Base-by-base conservation (phyloP, 2,329 filamentous ascomycete genomes). In the Venturia carpophila region DNA sequence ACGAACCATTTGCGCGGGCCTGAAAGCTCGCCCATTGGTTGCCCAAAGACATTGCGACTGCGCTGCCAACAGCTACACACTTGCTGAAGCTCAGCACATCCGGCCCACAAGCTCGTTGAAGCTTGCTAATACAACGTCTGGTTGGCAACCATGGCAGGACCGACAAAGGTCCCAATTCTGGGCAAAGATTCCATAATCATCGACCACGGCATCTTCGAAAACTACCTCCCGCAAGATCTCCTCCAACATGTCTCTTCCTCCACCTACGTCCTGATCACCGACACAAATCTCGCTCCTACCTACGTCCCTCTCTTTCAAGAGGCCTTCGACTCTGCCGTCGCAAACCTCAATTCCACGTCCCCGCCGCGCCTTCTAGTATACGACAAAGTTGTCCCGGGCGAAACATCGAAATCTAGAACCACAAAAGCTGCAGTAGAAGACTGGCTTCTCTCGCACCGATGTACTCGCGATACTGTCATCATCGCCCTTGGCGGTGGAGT, bases 341-440 rank as follows among this genome's bases (percentile, higher is more conserved):
- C 80, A 58, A 78, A 73, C 67, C 71, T 81, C 62, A 73, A 73
- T 10, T 70, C 76, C 41, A 67, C 78, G 65, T 83, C 86, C 10
- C 47, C 47, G 10, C 47, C 47, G 9, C 87, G 92, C 52, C 84
- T 99, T 37, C 84, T 99, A 68, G 89, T 89, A 60, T 94, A 96
- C 68, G 91, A 95, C 76, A 83, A 86, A 70, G 92, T 96, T 67
- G 87, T 92, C 1, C 94, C 94, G 0, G 94, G 94, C 67, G 94
- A 99, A 79, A 90, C 87, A 67, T 96, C 92, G 64, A 99, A 99
- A 78, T 91, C 90, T 69, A 86, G 94, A 68, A 88, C 92, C 75
- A 97, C 92, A 63, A 97, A 97, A 78, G 92, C 89, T 58, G 89
- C 93, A 71, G 92, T 99, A 64, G 94, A 99, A 76, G 94, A 99